Evolutionary conservation across 352 stramenopile genomes (phyloP).

Genomic region (Globisporangium nunn): DNA sequence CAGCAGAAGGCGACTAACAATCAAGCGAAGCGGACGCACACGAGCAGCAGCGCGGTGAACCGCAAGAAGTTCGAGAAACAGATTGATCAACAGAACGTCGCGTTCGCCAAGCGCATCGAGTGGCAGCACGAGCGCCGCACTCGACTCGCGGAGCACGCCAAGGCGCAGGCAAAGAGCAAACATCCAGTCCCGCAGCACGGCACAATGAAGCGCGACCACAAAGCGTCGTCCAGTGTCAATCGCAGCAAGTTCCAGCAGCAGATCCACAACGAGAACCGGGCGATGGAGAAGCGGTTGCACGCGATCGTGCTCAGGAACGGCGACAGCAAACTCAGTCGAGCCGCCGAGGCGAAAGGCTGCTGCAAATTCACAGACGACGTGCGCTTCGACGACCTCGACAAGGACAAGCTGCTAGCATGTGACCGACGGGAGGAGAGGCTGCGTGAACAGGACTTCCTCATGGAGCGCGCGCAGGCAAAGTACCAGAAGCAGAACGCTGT

Average conservation of each 20-base stretch:
- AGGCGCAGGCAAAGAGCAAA: constrained; percentile 36
- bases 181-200: constrained; percentile 29
- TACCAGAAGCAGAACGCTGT: constrained; percentile 51
- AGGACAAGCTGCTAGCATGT: constrained; percentile 35
- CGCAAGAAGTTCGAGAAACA: constrained; percentile 45
- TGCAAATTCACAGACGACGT: neutral
- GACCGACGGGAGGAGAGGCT: constrained; percentile 34
- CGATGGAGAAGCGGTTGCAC: constrained; percentile 39
- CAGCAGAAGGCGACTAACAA: neutral
- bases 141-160: constrained; percentile 14
- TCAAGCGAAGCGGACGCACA: constrained; percentile 15
- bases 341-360: constrained; percentile 7
- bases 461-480: constrained; percentile 50
- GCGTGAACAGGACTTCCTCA: constrained; percentile 50
- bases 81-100: constrained; percentile 46
- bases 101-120: constrained; percentile 44
- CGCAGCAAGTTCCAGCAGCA: constrained; percentile 46
- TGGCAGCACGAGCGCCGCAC: constrained; percentile 25
- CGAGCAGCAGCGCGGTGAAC: constrained; percentile 57
- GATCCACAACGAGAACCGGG: constrained; percentile 43
- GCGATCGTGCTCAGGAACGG: constrained; percentile 20
- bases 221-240: constrained; percentile 58
- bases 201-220: constrained; percentile 36
- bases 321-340: neutral
- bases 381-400: constrained; percentile 21